Evolutionary conservation across 1,284 basidiomycete genomes (phyloP).

Genomic region (Apiotrichum domesticum): DNA sequence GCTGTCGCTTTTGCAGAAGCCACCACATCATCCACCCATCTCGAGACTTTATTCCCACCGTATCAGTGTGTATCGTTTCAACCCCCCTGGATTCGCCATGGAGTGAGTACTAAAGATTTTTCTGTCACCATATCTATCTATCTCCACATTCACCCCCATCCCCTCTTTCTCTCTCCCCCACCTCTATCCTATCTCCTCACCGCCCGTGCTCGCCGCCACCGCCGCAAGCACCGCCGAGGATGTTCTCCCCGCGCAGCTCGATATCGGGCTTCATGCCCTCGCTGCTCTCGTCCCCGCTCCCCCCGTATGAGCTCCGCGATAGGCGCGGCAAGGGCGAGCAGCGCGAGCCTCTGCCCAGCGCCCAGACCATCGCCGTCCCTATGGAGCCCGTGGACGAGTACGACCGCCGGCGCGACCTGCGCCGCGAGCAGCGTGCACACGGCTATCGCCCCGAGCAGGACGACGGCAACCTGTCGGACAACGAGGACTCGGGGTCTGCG

Average conservation of each 20-base stretch:
- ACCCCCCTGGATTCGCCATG: slow-evolving; percentile 2
- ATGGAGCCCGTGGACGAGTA: no score
- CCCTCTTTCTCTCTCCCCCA: neutral
- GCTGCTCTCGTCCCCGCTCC: neutral
- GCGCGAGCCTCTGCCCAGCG: neutral
- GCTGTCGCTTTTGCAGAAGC: no score
- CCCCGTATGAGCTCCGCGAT: neutral
- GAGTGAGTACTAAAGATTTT: slow-evolving; percentile 3
- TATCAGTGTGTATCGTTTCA: neutral
- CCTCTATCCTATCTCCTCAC: neutral
- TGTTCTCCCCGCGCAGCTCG: neutral
- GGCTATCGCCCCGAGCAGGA: no score
- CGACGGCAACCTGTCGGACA: no score
- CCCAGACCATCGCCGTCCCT: no score
- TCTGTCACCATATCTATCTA: neutral
- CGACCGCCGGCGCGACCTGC: no score
- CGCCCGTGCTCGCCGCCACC: neutral
- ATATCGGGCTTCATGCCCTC: neutral
- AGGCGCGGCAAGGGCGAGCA: no score
- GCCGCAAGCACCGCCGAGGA: neutral
- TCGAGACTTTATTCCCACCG: no score
- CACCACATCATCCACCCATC: no score
- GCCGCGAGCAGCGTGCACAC: no score
- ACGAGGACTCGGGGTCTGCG: no score
- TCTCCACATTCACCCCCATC: neutral